phyloP scores from a whole-genome alignment of 805 yeast genomes.

The Kluyveromyces nonfermentans region DNA sequence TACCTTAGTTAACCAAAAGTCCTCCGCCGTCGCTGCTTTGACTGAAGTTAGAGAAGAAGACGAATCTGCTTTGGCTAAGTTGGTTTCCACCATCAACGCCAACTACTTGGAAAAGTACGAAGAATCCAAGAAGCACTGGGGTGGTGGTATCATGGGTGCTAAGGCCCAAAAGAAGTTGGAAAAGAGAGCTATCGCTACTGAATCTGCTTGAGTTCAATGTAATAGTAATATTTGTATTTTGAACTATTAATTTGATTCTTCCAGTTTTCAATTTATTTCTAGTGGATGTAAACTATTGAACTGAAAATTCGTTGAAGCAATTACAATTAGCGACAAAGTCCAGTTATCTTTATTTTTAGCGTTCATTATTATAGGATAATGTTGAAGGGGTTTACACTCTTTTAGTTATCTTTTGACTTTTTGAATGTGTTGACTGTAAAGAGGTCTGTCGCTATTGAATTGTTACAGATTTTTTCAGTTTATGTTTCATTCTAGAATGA shows the following conservation, averaged over 20 bases:
- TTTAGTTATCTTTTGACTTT: conserved; percentile 2
- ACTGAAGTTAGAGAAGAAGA: conserved; percentile 93
- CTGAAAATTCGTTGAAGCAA: not conserved
- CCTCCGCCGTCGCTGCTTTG: conserved; percentile 93
- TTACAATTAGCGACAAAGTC: not conserved
- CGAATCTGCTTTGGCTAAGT: conserved; percentile 87
- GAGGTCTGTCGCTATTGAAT: not conserved
- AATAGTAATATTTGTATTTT: conserved; percentile 5
- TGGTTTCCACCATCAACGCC: conserved; percentile 85
- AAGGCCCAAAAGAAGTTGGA: conserved; percentile 82
- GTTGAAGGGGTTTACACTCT: not conserved
- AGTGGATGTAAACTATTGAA: not conserved
- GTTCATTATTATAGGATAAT: not conserved
- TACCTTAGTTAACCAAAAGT: conserved; percentile 94
- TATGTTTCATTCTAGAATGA: not conserved
- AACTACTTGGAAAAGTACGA: conserved; percentile 93
- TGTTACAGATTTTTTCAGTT: not conserved
- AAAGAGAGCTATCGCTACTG: conserved; percentile 57
- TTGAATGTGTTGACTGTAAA: conserved; percentile 1
- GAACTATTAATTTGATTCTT: conserved; percentile 6
- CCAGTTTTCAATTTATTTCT: conserved; percentile 6
- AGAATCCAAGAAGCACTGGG: conserved; percentile 97
- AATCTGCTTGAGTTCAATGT: conserved; percentile 23
- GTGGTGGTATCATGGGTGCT: conserved; percentile 98
- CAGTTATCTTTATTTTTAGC: not conserved